These are phyloP conservation scores for Colletotrichum brevisporum DNA, from an alignment of 2,329 filamentous ascomycete genomes.

Conservation along the genomic window DNA sequence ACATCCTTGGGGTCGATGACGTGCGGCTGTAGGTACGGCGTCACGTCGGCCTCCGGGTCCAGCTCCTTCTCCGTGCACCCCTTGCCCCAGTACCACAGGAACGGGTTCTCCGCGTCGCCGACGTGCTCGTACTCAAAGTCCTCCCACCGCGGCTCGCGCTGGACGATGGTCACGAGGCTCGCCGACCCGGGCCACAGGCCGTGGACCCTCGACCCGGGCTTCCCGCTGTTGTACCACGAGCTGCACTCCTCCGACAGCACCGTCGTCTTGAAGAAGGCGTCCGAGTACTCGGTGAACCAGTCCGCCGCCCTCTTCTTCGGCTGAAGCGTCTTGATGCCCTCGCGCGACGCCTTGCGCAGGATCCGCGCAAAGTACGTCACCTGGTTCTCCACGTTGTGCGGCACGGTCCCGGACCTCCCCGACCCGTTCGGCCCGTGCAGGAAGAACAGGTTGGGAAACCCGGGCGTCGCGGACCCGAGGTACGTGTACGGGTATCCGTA, in stretches of 20 bases:
- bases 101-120: conserved; percentile 61
- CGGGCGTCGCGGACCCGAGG: conserved; percentile 73
- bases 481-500: conserved; percentile 78
- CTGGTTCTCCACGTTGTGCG: conserved; percentile 76
- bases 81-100: conserved; percentile 76
- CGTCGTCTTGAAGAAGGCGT: conserved; percentile 68
- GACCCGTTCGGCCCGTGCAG: conserved; percentile 72
- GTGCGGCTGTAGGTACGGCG: conserved; percentile 71
- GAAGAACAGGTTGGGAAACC: conserved; percentile 78
- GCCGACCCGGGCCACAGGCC: conserved; percentile 80
- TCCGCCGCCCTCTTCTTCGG: conserved; percentile 73
- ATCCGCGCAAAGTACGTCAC: conserved; percentile 76
- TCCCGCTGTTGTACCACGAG: conserved; percentile 80
- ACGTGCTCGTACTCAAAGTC: conserved; percentile 68
- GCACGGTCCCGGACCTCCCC: conserved; percentile 75
- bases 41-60: conserved; percentile 70
- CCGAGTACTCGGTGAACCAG: conserved; percentile 73
- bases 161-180: conserved; percentile 70
- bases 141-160: conserved; percentile 69
- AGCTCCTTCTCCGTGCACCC: conserved; percentile 74
- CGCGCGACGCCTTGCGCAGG: conserved; percentile 74
- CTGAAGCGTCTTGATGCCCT: conserved; percentile 74
- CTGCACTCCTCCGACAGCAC: conserved; percentile 74
- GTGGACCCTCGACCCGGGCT: conserved; percentile 73
- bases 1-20: conserved; percentile 72